Evolutionary conservation across 176 grass and related monocot species (phyloP), one percentile per base, ranked within the genome.

Genomic region (Rhynchospora tenuis): DNA sequence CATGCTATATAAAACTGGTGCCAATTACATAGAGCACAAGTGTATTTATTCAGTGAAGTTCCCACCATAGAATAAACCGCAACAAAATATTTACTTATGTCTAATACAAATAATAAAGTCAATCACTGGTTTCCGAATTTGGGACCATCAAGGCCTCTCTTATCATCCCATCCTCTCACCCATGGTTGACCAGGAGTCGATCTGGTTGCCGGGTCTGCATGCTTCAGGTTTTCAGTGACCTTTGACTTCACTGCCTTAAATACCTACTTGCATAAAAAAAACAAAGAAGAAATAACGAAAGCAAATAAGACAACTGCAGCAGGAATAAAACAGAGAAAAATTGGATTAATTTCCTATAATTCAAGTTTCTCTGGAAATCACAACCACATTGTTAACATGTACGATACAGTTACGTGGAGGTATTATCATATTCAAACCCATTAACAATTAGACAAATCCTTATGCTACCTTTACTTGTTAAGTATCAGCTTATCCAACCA

Each of bases 131-230:
- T 98, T 66, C 93, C 96, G 17, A 86, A 95, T 86, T 89, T 97
- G 7, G 91, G 89, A 56, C 89, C 91, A 67, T 85, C 87, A 33
- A 83, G 66, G 26, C 89, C 89, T 83, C 81, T 90, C 89, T 93
- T 95, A 87, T 95, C 93, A 78, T 99, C 93, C 96, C 93, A 95
- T 84, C 93, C 93, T 84, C 93, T 91, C 23, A 98, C 93, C 93
- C 93, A 99, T 59, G 91, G 93, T 46, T 88, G 96, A 62, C 96
- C 92, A 72, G 96, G 96, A 12, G 66, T 79, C 84, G 89, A 91
- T 77, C 91, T 86, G 63, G 91, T 92, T 74, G 91, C 93, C 0
- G 91, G 96, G 79, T 93, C 90, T 71, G 93, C 59, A 79, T 95
- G 86, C 28, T 88, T 83, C 14, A 99, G 85, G 81, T 99, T 99